Percentiles rank a stretch among this genome's conserved stretches.
Conservation (phyloP, 345 rosid species). For the Cochlearia excelsa region DNA sequence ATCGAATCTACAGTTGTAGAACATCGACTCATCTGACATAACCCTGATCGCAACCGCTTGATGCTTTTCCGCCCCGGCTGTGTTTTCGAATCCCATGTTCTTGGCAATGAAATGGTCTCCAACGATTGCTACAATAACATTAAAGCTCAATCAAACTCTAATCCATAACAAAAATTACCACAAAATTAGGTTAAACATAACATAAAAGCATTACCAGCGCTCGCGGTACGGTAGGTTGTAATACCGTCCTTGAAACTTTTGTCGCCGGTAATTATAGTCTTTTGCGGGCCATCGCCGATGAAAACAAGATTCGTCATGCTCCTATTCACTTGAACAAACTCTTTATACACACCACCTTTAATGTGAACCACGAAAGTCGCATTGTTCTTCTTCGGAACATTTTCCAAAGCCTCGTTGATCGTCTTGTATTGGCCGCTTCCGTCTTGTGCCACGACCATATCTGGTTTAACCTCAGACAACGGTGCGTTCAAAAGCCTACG, state of each 20-base stretch:
- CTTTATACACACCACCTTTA: slow-evolving; percentile 69
- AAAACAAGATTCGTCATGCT: slow-evolving; percentile 43
- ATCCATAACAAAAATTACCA: no score
- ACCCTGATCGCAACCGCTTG: slow-evolving; percentile 85
- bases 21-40: slow-evolving; percentile 53
- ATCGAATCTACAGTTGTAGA: slow-evolving; percentile 75
- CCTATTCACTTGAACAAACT: slow-evolving; percentile 45
- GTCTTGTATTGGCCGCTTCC: slow-evolving; percentile 77
- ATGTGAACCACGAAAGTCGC: slow-evolving; percentile 53
- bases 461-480: slow-evolving; percentile 35
- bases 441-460: slow-evolving; percentile 70
- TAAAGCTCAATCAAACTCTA: no score
- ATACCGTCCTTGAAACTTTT: slow-evolving; percentile 50
- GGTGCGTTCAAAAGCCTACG: slow-evolving; percentile 37
- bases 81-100: slow-evolving; percentile 78
- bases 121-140: slow-evolving; percentile 43
- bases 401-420: slow-evolving; percentile 49
- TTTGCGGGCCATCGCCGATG: slow-evolving; percentile 73
- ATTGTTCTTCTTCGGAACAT: slow-evolving; percentile 40
- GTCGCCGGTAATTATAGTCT: slow-evolving; percentile 60
- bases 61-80: slow-evolving; percentile 65
- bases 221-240: slow-evolving; percentile 60
- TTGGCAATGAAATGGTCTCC: slow-evolving; percentile 62
- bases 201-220: slow-evolving; percentile 50
- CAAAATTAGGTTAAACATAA: no score